phyloP scores from a whole-genome alignment of 768 basidiomycete genomes.

The Agrocybe pediades region DNA sequence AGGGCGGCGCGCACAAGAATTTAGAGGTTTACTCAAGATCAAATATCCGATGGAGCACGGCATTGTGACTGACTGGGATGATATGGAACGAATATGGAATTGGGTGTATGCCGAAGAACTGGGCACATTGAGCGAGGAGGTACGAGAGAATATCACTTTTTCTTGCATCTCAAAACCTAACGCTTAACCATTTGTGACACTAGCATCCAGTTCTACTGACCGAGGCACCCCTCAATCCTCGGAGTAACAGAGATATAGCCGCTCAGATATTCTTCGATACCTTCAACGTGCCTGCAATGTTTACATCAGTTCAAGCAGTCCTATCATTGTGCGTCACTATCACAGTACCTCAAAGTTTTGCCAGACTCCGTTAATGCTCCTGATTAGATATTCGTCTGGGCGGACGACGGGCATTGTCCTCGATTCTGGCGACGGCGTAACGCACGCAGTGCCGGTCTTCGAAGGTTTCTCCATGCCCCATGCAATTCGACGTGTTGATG shows the following conservation, averaged over 20 bases:
- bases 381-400: constrained; percentile 90
- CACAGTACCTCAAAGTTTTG: constrained; percentile 3
- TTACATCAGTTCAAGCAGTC: constrained; percentile 96
- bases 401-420: constrained; percentile 99
- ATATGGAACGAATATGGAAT: constrained; percentile 99
- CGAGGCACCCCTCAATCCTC: constrained; percentile 96
- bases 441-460: constrained; percentile 97
- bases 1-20: constrained; percentile 92
- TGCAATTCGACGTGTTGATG: constrained; percentile 93
- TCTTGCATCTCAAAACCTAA: constrained; percentile 14
- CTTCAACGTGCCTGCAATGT: constrained; percentile 98
- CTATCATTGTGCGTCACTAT: constrained; percentile 76
- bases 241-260: constrained; percentile 93
- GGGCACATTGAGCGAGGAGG: constrained; percentile 96
- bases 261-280: constrained; percentile 99
- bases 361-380: constrained; percentile 9
- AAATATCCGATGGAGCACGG: constrained; percentile 99
- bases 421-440: constrained; percentile 98
- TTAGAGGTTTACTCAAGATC: constrained; percentile 93
- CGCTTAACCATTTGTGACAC: constrained; percentile 18
- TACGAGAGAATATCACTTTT: constrained; percentile 29
- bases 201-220: constrained; percentile 98
- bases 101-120: constrained; percentile 97
- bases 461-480: constrained; percentile 99
- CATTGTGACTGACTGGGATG: constrained; percentile 99